These are phyloP conservation scores for Actinomortierella wolfii DNA, from an alignment of 371 early-diverging fungal species.

Conservation along the genomic window DNA sequence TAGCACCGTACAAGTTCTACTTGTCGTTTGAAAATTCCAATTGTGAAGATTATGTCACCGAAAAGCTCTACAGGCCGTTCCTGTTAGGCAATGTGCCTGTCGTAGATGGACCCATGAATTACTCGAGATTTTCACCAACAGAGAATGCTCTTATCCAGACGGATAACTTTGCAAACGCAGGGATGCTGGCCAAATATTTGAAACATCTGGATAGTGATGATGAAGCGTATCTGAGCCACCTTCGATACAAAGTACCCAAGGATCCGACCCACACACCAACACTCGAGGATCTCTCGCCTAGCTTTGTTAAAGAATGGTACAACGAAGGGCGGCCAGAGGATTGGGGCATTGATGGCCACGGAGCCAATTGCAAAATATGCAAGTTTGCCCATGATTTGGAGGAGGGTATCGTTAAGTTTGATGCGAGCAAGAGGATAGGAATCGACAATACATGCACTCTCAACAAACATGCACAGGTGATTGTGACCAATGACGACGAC, in stretches of 20 bases:
- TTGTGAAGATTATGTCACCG: conserved; percentile 19
- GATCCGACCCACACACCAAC: conserved; percentile 4
- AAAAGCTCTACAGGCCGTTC: conserved; percentile 13
- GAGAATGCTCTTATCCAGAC: conserved; percentile 9
- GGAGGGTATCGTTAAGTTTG: conserved; percentile 8
- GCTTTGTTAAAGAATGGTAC: conserved; percentile 12
- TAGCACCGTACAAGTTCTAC: conserved; percentile 22
- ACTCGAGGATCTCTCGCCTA: neutral
- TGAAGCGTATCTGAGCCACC: conserved; percentile 4
- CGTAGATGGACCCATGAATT: conserved; percentile 21
- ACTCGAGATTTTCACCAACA: conserved; percentile 15
- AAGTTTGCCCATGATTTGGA: conserved; percentile 9
- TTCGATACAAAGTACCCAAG: neutral
- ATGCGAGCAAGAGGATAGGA: neutral
- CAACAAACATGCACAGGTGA: neutral
- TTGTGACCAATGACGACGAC: no score
- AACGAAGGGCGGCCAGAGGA: neutral
- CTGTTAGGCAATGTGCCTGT: conserved; percentile 12
- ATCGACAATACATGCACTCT: conserved; percentile 2
- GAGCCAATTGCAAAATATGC: conserved; percentile 4
- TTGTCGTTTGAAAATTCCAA: conserved; percentile 16
- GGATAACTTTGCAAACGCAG: conserved; percentile 8
- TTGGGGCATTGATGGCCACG: conserved; percentile 8
- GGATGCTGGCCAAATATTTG: conserved; percentile 13
- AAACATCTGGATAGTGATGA: conserved; percentile 16